phyloP scores from a whole-genome alignment of 1,284 basidiomycete genomes.

The Exobasidium rhododendri region DNA sequence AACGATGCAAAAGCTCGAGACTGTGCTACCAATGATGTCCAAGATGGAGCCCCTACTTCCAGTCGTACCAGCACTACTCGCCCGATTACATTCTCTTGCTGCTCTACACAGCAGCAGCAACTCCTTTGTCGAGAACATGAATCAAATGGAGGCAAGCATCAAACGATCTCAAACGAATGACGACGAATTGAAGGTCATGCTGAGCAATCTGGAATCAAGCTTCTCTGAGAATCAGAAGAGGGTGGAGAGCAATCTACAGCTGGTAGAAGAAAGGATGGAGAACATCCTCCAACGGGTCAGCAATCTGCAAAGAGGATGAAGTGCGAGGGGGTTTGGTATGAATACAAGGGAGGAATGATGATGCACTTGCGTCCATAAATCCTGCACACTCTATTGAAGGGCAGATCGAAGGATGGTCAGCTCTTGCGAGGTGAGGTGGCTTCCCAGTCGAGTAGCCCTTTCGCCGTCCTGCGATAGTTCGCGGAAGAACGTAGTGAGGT shows the following conservation, averaged over 20 bases:
- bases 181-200: slow-evolving; percentile 67
- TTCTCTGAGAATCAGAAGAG: slow-evolving; percentile 65
- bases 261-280: slow-evolving; percentile 69
- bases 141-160: slow-evolving; percentile 70
- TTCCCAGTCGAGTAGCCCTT: background rate
- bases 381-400: background rate
- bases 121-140: slow-evolving; percentile 64
- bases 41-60: slow-evolving; percentile 82
- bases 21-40: slow-evolving; percentile 69
- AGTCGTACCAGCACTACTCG: slow-evolving; percentile 84
- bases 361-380: background rate
- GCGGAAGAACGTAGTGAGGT: background rate
- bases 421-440: background rate
- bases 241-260: slow-evolving; percentile 57
- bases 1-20: slow-evolving; percentile 25
- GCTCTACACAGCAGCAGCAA: slow-evolving; percentile 76
- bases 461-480: background rate
- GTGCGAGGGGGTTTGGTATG: background rate
- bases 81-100: slow-evolving; percentile 77
- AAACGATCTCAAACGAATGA: slow-evolving; percentile 65
- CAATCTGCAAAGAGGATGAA: background rate
- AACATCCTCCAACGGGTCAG: slow-evolving; percentile 62
- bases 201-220: slow-evolving; percentile 59
- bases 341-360: background rate
- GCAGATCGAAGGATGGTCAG: background rate